A percentile compares a stretch with the other conserved stretches of the same genome.
phyloP scores from a whole-genome alignment of 176 grass and related monocot genomes.

The Avena insularis region DNA sequence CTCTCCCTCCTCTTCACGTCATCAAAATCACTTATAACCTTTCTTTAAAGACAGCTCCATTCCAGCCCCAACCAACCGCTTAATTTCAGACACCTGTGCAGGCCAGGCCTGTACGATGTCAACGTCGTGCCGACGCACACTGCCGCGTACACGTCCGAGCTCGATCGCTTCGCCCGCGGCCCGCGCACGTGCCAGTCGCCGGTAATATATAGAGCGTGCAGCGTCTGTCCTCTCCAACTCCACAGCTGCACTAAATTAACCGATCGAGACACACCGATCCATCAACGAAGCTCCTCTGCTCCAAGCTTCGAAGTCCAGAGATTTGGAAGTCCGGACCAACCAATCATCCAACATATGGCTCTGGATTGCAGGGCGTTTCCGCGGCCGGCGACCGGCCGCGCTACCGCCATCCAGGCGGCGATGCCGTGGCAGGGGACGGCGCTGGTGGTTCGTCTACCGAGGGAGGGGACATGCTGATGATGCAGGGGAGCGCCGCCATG shows the following conservation, averaged over 20 bases:
- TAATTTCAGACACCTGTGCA: conserved; percentile 7
- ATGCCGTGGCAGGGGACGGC: not conserved
- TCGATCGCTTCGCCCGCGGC: not conserved
- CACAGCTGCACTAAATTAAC: not conserved
- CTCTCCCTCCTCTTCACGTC: too few relatives aligned
- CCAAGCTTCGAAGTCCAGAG: not conserved
- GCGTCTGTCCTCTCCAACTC: not conserved
- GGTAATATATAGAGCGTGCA: not conserved
- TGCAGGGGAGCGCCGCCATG: not conserved
- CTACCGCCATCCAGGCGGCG: not conserved
- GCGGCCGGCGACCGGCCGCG: not conserved
- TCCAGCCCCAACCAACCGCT: not conserved
- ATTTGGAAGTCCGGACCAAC: not conserved
- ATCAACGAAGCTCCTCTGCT: not conserved
- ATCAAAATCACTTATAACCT: too few relatives aligned
- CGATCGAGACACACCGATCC: not conserved
- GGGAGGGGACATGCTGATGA: not conserved
- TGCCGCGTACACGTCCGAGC: not conserved
- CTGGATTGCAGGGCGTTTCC: conserved; percentile 28
- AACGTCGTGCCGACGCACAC: not conserved
- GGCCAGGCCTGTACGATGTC: not conserved
- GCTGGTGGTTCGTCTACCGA: not conserved
- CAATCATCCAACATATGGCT: conserved; percentile 29
- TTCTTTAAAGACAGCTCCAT: too few relatives aligned
- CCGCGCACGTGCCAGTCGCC: not conserved